phyloP scores from a whole-genome alignment of 805 yeast genomes.

The Wickerhamomyces rabaulensis region DNA sequence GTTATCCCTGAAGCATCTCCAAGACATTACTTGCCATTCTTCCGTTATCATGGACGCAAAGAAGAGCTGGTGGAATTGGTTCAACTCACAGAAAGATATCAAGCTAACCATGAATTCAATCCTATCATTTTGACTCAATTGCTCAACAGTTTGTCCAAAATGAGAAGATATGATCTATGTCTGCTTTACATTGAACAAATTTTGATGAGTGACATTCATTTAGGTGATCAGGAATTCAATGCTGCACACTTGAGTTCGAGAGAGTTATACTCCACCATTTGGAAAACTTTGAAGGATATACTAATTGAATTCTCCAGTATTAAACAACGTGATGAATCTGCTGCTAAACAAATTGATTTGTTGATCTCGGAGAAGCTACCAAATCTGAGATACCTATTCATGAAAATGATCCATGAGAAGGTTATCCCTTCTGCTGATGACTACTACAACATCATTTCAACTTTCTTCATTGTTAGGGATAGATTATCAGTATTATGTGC shows the following conservation, averaged over 20 bases:
- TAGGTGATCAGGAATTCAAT: slow-evolving; percentile 3
- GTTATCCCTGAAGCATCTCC: slow-evolving; percentile 34
- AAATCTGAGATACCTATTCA: slow-evolving; percentile 17
- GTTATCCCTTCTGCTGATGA: slow-evolving; percentile 17
- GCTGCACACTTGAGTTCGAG: slow-evolving; percentile 4
- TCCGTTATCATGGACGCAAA: slow-evolving; percentile 28
- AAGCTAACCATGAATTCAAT: slow-evolving; percentile 26
- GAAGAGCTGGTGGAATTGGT: slow-evolving; percentile 26
- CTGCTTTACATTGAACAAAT: slow-evolving; percentile 29
- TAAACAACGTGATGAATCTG: background rate
- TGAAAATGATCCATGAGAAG: slow-evolving; percentile 22
- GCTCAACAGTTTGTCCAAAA: slow-evolving; percentile 26
- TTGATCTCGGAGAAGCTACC: slow-evolving; percentile 7
- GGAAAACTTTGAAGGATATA: slow-evolving; percentile 24
- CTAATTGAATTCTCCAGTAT: background rate
- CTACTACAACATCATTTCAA: slow-evolving; percentile 15
- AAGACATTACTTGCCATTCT: slow-evolving; percentile 36
- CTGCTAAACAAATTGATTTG: background rate
- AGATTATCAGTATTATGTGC: slow-evolving; percentile 16
- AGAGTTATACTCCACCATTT: slow-evolving; percentile 27
- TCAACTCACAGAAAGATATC: slow-evolving; percentile 27
- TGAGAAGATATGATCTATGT: slow-evolving; percentile 26
- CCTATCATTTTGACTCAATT: slow-evolving; percentile 35
- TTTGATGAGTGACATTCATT: slow-evolving; percentile 16
- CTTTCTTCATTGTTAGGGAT: slow-evolving; percentile 13